These are phyloP conservation scores for Anisodus tanguticus DNA, from an alignment of 257 asterid genomes.

Conservation along the genomic window DNA sequence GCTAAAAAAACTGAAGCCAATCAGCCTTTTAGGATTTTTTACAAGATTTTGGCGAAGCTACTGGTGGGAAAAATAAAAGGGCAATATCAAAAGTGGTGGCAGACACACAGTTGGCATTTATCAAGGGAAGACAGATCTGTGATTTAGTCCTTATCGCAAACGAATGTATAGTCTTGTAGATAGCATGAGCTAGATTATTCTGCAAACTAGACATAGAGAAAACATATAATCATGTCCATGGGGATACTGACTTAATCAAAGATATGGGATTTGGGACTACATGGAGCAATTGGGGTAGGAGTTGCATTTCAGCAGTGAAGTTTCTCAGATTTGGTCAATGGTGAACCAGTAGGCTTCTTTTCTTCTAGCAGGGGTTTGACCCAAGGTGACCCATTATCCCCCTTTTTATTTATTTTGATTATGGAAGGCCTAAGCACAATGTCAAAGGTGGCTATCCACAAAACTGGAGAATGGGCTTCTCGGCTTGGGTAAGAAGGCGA, in stretches of 20 bases:
- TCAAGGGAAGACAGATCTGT: not conserved
- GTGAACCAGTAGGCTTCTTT: not conserved
- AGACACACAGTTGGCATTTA: not conserved
- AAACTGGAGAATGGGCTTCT: no score
- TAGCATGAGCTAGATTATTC: not conserved
- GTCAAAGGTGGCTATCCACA: no score
- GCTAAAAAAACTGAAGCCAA: not conserved
- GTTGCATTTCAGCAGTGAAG: not conserved
- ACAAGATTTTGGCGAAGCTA: conserved; percentile 2
- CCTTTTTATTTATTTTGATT: not conserved
- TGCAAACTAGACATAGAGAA: conserved; percentile 1
- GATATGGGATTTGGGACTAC: not conserved
- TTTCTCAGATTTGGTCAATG: not conserved
- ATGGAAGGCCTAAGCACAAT: not conserved
- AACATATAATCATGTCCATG: not conserved
- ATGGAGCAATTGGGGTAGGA: conserved; percentile 6
- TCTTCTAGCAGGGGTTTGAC: not conserved
- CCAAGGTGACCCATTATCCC: not conserved
- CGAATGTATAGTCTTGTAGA: not conserved
- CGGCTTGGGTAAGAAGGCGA: no score
- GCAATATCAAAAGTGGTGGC: not conserved
- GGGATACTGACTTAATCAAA: not conserved
- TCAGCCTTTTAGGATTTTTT: not conserved
- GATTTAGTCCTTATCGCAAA: conserved; percentile 2
- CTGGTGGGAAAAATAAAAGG: not conserved